Conservation (phyloP, 305 asterid species). For the Andrographis paniculata region DNA sequence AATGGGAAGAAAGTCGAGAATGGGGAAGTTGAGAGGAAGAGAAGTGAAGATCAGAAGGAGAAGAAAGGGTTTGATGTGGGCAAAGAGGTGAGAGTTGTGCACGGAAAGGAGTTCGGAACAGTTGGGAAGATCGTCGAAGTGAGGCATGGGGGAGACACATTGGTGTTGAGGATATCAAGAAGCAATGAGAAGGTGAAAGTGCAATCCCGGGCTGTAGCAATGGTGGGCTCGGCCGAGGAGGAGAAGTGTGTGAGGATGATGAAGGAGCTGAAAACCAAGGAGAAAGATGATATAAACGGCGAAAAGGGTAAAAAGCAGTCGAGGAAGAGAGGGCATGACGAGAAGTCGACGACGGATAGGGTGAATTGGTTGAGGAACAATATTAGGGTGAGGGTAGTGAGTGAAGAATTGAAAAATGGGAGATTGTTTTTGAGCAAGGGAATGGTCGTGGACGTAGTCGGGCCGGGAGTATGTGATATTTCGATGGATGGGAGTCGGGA, state of each 20-base stretch:
- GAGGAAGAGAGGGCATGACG: slow-evolving; percentile 28
- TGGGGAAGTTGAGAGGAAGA: slow-evolving; percentile 13
- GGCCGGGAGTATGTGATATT: slow-evolving; percentile 62
- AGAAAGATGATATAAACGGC: slow-evolving; percentile 13
- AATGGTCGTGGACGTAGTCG: slow-evolving; percentile 64
- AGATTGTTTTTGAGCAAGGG: slow-evolving; percentile 64
- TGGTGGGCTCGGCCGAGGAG: slow-evolving; percentile 58
- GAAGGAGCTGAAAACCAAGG: slow-evolving; percentile 32
- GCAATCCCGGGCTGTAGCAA: slow-evolving; percentile 40
- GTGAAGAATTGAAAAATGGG: slow-evolving; percentile 60
- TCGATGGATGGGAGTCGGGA: slow-evolving; percentile 61
- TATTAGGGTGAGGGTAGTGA: slow-evolving; percentile 65
- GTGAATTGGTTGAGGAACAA: slow-evolving; percentile 66
- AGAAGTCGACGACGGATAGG: slow-evolving; percentile 18
- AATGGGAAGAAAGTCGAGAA: slow-evolving; percentile 17
- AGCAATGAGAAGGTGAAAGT: slow-evolving; percentile 45
- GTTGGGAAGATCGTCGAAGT: slow-evolving; percentile 55
- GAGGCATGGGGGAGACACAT: slow-evolving; percentile 34
- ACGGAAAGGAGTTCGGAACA: slow-evolving; percentile 61
- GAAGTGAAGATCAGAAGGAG: slow-evolving; percentile 20
- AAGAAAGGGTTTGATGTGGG: slow-evolving; percentile 34
- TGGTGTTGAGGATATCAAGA: slow-evolving; percentile 40
- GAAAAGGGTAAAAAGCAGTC: slow-evolving; percentile 18
- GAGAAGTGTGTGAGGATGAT: slow-evolving; percentile 51
- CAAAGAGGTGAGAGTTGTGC: slow-evolving; percentile 50